These are phyloP conservation scores for Cucurbita argyrosperma DNA, from an alignment of 306 rosid genomes.

Conservation along the genomic window DNA sequence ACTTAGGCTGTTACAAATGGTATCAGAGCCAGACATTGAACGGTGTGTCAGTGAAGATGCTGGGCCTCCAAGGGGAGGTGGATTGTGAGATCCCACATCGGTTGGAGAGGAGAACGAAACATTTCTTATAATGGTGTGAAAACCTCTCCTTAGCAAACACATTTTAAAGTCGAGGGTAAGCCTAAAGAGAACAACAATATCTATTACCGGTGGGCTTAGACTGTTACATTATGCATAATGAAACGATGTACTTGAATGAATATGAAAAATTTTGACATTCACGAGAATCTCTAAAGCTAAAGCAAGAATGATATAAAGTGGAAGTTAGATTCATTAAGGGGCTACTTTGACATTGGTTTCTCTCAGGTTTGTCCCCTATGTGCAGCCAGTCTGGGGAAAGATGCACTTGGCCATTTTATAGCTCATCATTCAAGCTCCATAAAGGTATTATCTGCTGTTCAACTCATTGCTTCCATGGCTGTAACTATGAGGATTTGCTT, in stretches of 20 bases:
- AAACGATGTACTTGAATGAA: not conserved
- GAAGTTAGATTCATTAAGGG: not conserved
- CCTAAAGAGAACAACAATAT: no score
- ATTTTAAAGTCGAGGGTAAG: no score
- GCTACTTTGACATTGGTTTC: constrained; percentile 10
- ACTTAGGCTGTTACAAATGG: no score
- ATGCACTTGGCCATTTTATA: constrained; percentile 48
- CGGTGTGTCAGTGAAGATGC: no score
- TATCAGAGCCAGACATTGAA: no score
- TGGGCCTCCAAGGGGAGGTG: no score
- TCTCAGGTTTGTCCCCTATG: constrained; percentile 90
- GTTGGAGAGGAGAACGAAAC: no score
- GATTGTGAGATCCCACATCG: no score
- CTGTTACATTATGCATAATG: no score
- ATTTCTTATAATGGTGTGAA: no score
- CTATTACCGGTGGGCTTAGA: no score
- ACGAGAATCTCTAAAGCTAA: not conserved
- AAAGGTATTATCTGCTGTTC: constrained; percentile 35
- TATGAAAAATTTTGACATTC: not conserved
- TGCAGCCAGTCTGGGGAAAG: constrained; percentile 65
- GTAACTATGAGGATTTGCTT: not conserved
- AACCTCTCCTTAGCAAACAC: no score
- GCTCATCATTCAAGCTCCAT: constrained; percentile 46
- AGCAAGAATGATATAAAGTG: not conserved
- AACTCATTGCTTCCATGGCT: not conserved